Percentiles rank a stretch among this genome's conserved stretches.
phyloP scores from a whole-genome alignment of 108 stramenopile genomes.

The Cyclostephanos invisitatus region DNA sequence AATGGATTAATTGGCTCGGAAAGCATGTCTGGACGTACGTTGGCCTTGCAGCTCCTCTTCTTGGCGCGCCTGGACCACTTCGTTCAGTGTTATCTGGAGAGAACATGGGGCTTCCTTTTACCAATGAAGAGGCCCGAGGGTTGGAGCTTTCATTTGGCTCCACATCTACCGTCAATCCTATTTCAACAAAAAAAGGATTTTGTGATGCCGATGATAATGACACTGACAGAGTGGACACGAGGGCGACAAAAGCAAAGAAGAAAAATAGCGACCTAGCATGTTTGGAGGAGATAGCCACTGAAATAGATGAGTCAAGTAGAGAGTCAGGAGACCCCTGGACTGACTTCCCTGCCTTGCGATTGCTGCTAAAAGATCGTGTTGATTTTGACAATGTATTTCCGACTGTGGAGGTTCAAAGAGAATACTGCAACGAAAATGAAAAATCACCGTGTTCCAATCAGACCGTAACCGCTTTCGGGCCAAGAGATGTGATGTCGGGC shows the following conservation, averaged over 20 bases:
- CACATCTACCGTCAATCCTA: conserved; percentile 75
- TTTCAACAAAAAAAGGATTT: conserved; percentile 69
- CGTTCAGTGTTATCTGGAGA: conserved; percentile 84
- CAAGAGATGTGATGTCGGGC: conserved; percentile 62
- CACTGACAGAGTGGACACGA: not conserved
- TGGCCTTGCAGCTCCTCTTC: conserved; percentile 74
- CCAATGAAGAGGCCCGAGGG: conserved; percentile 67
- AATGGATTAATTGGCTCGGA: conserved; percentile 80
- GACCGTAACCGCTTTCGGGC: conserved; percentile 22
- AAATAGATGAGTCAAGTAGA: conserved; percentile 51
- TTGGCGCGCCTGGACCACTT: conserved; percentile 86
- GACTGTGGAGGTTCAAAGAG: conserved; percentile 62
- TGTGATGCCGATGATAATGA: conserved; percentile 31
- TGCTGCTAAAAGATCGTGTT: conserved; percentile 61
- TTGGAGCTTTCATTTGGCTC: conserved; percentile 86
- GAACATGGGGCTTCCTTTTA: conserved; percentile 88
- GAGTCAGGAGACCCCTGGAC: conserved; percentile 66
- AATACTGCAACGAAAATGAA: conserved; percentile 49
- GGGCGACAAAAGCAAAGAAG: conserved; percentile 14
- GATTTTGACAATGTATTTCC: conserved; percentile 78
- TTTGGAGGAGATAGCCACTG: conserved; percentile 72
- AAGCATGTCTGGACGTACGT: conserved; percentile 84
- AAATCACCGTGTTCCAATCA: conserved; percentile 46
- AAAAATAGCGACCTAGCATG: conserved; percentile 56
- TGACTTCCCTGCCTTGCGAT: conserved; percentile 63